Evolutionary conservation across 345 rosid genomes (phyloP), one percentile per base, ranked within the genome.

Genomic region (Arabis alpina): DNA sequence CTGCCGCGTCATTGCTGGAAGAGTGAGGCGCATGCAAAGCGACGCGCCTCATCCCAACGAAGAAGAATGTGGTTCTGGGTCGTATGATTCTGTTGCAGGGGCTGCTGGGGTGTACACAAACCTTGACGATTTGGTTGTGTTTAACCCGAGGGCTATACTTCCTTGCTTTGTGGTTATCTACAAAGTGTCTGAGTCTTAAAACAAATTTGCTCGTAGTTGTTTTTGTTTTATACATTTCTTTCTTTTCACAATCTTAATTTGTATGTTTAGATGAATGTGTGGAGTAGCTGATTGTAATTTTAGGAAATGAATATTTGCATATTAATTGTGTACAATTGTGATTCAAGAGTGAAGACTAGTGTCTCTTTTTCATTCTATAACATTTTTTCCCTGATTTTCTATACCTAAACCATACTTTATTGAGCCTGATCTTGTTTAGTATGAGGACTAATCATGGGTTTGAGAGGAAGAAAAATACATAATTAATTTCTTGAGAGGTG

Each of bases 161-260:
- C 89, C 96, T 24, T 90, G 96, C 75, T 90, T 90, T 69, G 93
- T 90, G 32, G 96, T 90, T 16, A 82, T 87, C 57, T 90, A 90
- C 83, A 78, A 68, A 66, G 82, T 68, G 16, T 66, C 67, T 0
- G 73, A 74, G 39, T 15, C 56, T 52, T 68, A 28, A 34, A 50
- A 52, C 3, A 27, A n/a, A 24, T 36, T 36, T 36, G 10, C 40
- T 8, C 3, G 40, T 8, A 10, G 8, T 36, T 36, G 40, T 36
- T 36, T 36, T 8, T 36, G 40, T 36, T 36, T 36, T 36, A 36
- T 36, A 36, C 40, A n/a, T 10, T 6, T n/a, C n/a, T 4, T 30
- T 40, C 9, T 49, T 36, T 61, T 28, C 16, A 19, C 10, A 34
- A 64, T 63, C 61, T 63, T 24, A 64, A 16, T 50, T 40, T 23